A percentile compares a stretch with the other conserved stretches of the same genome.
Conservation (phyloP, 441 rosid genomes). For the Erodium texanum region DNA sequence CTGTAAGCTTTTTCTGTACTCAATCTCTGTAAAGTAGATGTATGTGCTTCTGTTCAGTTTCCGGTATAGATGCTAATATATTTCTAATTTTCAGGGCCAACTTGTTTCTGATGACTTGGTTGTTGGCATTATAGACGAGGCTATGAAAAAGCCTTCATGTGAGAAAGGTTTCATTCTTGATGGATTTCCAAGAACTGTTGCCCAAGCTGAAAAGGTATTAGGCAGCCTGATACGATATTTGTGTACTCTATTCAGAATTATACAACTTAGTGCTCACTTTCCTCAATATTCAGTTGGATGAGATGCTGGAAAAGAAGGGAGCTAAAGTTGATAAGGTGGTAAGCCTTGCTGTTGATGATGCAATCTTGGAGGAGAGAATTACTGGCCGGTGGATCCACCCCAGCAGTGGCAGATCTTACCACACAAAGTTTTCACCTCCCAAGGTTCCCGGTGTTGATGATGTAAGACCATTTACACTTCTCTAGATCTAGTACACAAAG, state of each 20-base stretch:
- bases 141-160: slow-evolving; percentile 85
- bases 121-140: slow-evolving; percentile 89
- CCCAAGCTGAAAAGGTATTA: slow-evolving; percentile 83
- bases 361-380: slow-evolving; percentile 84
- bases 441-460: slow-evolving; percentile 78
- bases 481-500: no score
- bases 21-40: background rate
- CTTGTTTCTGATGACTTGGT: slow-evolving; percentile 95
- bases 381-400: slow-evolving; percentile 98
- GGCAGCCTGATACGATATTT: background rate
- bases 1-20: slow-evolving; percentile 34
- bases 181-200: slow-evolving; percentile 89
- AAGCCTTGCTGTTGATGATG: slow-evolving; percentile 83
- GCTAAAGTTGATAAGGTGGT: slow-evolving; percentile 69
- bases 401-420: slow-evolving; percentile 87
- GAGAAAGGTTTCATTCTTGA: slow-evolving; percentile 94
- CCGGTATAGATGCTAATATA: slow-evolving; percentile 12
- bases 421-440: slow-evolving; percentile 79
- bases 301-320: slow-evolving; percentile 81
- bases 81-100: slow-evolving; percentile 49
- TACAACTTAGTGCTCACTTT: background rate
- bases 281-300: slow-evolving; percentile 60
- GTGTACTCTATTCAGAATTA: background rate
- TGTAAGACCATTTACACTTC: slow-evolving; percentile 41
- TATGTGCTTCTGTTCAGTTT: slow-evolving; percentile 6